Evolutionary conservation across 2,329 filamentous ascomycete genomes (phyloP).

Genomic region (Aspergillus sp.): DNA sequence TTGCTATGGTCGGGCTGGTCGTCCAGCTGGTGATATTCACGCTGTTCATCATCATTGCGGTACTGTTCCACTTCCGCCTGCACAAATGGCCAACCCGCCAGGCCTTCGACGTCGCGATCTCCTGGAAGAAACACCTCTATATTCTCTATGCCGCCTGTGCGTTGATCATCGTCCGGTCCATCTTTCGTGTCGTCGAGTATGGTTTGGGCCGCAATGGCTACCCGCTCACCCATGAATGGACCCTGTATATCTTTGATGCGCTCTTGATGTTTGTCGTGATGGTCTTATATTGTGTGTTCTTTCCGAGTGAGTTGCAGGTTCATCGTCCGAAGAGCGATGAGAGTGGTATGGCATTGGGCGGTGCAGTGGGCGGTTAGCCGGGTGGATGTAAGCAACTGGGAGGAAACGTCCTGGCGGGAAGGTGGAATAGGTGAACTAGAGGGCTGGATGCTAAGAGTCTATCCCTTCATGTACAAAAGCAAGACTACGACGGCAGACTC

Average conservation of each 20-base stretch:
- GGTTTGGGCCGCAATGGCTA: slow-evolving; percentile 34
- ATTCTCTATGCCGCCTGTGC: slow-evolving; percentile 14
- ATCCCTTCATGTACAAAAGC: too few relatives aligned
- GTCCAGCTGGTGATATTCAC: slow-evolving; percentile 20
- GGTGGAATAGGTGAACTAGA: too few relatives aligned
- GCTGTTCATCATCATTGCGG: slow-evolving; percentile 15
- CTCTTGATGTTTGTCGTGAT: slow-evolving; percentile 26
- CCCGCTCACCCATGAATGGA: slow-evolving; percentile 33
- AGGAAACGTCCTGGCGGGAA: too few relatives aligned
- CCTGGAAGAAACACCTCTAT: slow-evolving; percentile 9
- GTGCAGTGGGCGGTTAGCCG: too few relatives aligned
- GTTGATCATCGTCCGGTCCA: slow-evolving; percentile 35
- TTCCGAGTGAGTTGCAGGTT: too few relatives aligned
- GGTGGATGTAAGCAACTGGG: too few relatives aligned
- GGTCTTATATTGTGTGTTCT: too few relatives aligned
- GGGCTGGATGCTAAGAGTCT: too few relatives aligned
- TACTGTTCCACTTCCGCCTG: slow-evolving; percentile 15
- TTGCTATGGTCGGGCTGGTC: slow-evolving; percentile 15
- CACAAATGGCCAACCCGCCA: slow-evolving; percentile 4
- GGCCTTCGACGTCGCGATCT: slow-evolving; percentile 3
- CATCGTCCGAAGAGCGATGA: too few relatives aligned
- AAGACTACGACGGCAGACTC: too few relatives aligned
- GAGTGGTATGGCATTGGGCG: too few relatives aligned
- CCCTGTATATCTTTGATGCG: slow-evolving; percentile 38
- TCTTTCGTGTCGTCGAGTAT: slow-evolving; percentile 44